phyloP scores from a whole-genome alignment of 148 eudicot genomes.

The Amaranthus hypochondriacus region DNA sequence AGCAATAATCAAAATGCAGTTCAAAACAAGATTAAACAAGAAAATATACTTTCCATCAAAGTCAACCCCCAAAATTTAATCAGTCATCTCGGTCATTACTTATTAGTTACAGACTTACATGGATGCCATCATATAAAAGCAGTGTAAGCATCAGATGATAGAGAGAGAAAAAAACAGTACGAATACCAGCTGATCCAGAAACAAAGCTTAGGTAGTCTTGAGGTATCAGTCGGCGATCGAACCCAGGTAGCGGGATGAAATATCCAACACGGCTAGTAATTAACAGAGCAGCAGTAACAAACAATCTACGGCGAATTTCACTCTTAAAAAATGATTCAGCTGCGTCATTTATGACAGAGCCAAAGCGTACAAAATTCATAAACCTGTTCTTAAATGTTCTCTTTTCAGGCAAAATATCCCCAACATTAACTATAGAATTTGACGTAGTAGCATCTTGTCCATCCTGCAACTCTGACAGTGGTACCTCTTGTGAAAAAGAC shows the following conservation, averaged over 20 bases:
- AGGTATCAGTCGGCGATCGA: conserved; percentile 87
- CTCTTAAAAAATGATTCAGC: conserved; percentile 97
- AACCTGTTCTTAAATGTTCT: conserved; percentile 62
- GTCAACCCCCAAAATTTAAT: neutral
- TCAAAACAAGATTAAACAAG: neutral
- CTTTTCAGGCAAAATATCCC: conserved; percentile 27
- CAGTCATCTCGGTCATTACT: too few species aligned
- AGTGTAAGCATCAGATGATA: neutral
- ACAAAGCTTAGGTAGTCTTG: conserved; percentile 76
- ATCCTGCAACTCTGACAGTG: conserved; percentile 32
- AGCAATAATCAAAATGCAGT: neutral
- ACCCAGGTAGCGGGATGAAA: conserved; percentile 93
- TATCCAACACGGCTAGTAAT: conserved; percentile 83
- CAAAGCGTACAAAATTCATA: conserved; percentile 53
- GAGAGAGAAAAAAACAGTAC: neutral
- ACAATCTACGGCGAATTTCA: conserved; percentile 88
- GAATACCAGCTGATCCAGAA: conserved; percentile 81
- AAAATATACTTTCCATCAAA: neutral
- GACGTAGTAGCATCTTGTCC: conserved; percentile 17
- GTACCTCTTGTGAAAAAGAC: conserved; percentile 35
- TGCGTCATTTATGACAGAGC: conserved; percentile 64
- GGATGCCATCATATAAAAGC: neutral
- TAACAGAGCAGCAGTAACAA: conserved; percentile 76
- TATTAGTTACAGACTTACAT: neutral
- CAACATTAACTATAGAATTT: conserved; percentile 16